Base-by-base conservation (phyloP, 441 rosid species). In the Pelargonium hybrid region DNA sequence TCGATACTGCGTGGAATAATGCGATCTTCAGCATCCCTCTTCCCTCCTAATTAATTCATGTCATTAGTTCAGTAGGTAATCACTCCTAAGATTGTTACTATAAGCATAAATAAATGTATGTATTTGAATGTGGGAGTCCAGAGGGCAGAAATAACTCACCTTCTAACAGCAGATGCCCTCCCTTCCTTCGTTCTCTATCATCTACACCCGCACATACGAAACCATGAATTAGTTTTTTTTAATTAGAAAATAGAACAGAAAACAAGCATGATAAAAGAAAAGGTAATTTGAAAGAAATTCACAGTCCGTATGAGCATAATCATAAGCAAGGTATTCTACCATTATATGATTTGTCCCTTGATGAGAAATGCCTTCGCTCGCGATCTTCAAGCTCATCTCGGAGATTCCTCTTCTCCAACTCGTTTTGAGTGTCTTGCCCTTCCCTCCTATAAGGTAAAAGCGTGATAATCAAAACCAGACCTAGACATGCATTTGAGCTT, bases 301-400 rank as follows among this genome's bases (percentile, higher is more conserved):
- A 67, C 48, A 65, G 1, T 0, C 31, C 50, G 56, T 29, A 45
- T 52, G 8, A 17, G n/a, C 21, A 52, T 45, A 34, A 56, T 4
- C 57, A 72, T 18, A 34, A 47, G 13, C 23, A 68, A 56, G 14
- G 15, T n/a, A 59, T 31, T 21, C 7, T 72, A 92, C 94, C 96
- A 77, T 47, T 74, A 74, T 85, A 90, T 25, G 90, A 82, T 84
- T 86, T 90, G 74, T 91, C 91, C 85, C 85, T 90, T 15, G 96
- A 89, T 8, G 98, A 89, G 75, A 92, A 92, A 81, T 94, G 98
- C 78, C 87, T 87, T 78, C 85, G 82, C 76, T 94, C 97, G 73
- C 94, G 97, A 7, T 92, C 94, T 69, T 92, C 97, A 21, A 94
- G 91, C 86, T 92, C 98, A 11, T 87, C 88, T 8, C 91, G 91